Evolutionary conservation across 75 land plant genomes (phyloP).

Genomic region (Sequoiadendron giganteum): DNA sequence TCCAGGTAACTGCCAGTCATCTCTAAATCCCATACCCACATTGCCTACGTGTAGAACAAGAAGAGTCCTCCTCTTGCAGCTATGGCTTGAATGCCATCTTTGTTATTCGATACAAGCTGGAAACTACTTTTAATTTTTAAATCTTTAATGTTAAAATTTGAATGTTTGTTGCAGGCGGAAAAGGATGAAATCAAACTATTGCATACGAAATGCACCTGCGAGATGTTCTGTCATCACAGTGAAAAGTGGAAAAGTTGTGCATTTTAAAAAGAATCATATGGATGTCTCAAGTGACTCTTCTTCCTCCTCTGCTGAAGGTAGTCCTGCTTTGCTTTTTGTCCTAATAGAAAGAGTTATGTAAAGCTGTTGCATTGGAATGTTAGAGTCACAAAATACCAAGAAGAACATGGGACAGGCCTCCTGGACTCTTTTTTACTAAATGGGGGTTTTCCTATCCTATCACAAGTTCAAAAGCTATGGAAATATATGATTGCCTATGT

Average conservation of each 20-base stretch:
- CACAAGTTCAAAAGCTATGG: neutral
- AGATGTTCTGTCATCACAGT: slow-evolving; percentile 2
- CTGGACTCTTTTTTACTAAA: neutral
- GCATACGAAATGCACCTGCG: neutral
- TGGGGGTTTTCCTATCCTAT: neutral
- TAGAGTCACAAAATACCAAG: neutral
- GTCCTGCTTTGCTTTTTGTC: neutral
- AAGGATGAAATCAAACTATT: slow-evolving; percentile 3
- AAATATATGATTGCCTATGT: neutral
- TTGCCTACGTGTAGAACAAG: neutral
- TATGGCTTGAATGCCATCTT: neutral
- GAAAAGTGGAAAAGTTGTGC: slow-evolving; percentile 6
- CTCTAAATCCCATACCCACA: neutral
- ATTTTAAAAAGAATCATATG: slow-evolving; percentile 3
- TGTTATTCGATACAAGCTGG: neutral
- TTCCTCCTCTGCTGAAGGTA: slow-evolving; percentile 2
- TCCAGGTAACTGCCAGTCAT: neutral
- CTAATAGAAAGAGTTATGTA: neutral
- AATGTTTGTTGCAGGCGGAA: slow-evolving; percentile 1
- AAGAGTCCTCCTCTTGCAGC: neutral
- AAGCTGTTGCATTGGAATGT: neutral
- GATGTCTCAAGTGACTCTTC: neutral
- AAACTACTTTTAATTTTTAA: neutral
- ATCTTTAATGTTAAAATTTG: neutral
- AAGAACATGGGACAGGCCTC: neutral